These are phyloP conservation scores for Alternaria triticimaculans DNA, from an alignment of 2,329 filamentous ascomycete genomes.

Conservation along the genomic window DNA sequence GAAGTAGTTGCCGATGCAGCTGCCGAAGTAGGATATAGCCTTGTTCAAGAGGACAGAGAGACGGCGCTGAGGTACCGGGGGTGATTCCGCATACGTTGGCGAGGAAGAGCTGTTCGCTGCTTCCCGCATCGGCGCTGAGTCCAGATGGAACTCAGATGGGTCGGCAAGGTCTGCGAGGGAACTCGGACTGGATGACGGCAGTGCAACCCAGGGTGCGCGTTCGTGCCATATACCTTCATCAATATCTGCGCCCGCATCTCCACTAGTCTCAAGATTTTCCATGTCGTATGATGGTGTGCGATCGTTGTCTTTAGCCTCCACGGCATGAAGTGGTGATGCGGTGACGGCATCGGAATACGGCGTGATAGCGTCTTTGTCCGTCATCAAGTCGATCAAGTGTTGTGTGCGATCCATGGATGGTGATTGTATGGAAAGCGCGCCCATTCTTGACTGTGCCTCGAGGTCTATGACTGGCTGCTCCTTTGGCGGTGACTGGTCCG, in stretches of 20 bases:
- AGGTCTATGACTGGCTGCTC: not conserved
- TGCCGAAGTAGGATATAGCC: not conserved
- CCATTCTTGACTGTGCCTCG: rapidly evolving
- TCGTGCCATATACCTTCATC: not conserved
- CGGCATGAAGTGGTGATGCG: not conserved
- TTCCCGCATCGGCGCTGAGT: not conserved
- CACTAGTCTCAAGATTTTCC: not conserved
- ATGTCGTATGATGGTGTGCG: not conserved
- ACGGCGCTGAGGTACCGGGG: no score
- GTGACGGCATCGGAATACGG: not conserved
- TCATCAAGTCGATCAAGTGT: rapidly evolving
- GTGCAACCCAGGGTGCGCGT: not conserved
- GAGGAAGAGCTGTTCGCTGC: not conserved
- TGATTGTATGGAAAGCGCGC: not conserved
- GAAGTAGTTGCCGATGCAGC: not conserved
- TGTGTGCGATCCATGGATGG: not conserved
- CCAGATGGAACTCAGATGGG: not conserved
- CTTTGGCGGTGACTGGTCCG: not conserved
- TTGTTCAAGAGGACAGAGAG: not conserved
- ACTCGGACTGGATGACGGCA: no score
- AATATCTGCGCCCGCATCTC: not conserved
- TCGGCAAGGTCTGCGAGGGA: not conserved
- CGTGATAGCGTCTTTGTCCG: rapidly evolving
- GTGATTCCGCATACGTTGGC: not conserved
- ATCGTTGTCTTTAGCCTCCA: not conserved